Percentiles rank a stretch among this genome's conserved stretches.
phyloP scores from a whole-genome alignment of 2,329 filamentous ascomycete genomes.

The Fonsecaea multimorphosa region DNA sequence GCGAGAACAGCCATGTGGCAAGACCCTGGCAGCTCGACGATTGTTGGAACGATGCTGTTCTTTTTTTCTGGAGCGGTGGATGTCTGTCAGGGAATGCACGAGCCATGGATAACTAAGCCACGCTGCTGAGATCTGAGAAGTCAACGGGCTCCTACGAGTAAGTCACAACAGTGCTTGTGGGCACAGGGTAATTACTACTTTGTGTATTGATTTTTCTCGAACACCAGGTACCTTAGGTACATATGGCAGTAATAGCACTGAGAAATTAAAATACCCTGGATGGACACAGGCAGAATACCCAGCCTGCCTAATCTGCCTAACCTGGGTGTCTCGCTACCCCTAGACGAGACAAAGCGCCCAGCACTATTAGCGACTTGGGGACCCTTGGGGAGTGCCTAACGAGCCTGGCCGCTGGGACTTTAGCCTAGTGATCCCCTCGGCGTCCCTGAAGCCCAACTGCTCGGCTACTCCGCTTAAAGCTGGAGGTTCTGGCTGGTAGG shows the following conservation, averaged over 20 bases:
- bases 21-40: background rate
- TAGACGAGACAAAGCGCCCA: conserved; percentile 11
- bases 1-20: background rate
- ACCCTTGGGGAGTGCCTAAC: conserved; percentile 4
- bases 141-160: background rate
- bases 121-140: background rate
- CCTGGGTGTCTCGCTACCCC: background rate
- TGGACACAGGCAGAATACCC: conserved; percentile 3
- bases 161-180: too few relatives aligned
- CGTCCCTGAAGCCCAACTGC: conserved; percentile 13
- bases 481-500: conserved; percentile 3
- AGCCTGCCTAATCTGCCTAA: background rate
- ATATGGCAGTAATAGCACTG: background rate
- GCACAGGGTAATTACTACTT: too few relatives aligned
- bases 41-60: background rate
- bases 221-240: background rate
- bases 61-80: background rate
- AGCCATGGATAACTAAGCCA: too few relatives aligned
- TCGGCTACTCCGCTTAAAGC: conserved; percentile 35
- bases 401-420: conserved; percentile 1
- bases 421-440: background rate
- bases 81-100: background rate
- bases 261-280: background rate
- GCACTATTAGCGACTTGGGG: conserved; percentile 9
- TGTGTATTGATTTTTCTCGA: too few relatives aligned